These are phyloP conservation scores for Cucumis hystrix DNA, from an alignment of 306 rosid genomes.

Conservation along the genomic window DNA sequence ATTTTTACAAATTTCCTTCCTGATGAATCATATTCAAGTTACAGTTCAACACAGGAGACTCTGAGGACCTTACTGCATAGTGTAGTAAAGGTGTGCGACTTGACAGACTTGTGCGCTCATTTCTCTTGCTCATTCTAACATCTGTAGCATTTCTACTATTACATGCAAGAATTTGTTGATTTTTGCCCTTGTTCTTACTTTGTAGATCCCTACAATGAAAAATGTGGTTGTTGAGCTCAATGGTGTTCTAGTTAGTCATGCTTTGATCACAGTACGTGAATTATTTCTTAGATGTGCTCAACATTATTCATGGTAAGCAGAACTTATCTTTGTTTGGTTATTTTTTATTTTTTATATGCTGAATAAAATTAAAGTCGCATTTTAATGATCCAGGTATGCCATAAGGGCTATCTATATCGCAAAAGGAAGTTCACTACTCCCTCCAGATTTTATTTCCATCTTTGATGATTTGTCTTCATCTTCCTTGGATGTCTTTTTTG, in stretches of 20 bases:
- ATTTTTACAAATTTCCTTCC: slow-evolving; percentile 80
- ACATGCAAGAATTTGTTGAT: neutral
- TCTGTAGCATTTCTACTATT: neutral
- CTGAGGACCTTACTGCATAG: slow-evolving; percentile 82
- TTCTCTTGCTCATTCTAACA: neutral
- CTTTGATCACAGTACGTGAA: slow-evolving; percentile 78
- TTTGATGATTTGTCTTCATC: slow-evolving; percentile 94
- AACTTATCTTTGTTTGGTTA: slow-evolving; percentile 4
- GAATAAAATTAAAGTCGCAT: slow-evolving; percentile 10
- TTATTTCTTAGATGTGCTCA: slow-evolving; percentile 66
- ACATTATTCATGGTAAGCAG: slow-evolving; percentile 88
- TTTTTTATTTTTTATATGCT: neutral
- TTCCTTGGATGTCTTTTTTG: slow-evolving; percentile 93
- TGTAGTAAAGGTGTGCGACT: slow-evolving; percentile 64
- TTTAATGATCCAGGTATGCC: slow-evolving; percentile 56
- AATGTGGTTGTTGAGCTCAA: slow-evolving; percentile 84
- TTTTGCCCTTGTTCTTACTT: slow-evolving; percentile 2
- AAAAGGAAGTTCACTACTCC: slow-evolving; percentile 91
- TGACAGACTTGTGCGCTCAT: neutral
- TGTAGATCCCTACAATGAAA: slow-evolving; percentile 81
- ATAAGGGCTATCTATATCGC: slow-evolving; percentile 96
- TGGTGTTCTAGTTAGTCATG: slow-evolving; percentile 85
- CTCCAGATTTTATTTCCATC: slow-evolving; percentile 91
- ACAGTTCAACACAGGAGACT: slow-evolving; percentile 87
- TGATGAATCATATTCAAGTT: slow-evolving; percentile 70